Percentiles rank a stretch among this genome's conserved stretches.
These are phyloP conservation scores for Penicillium sp. DNA, from an alignment of 2,329 filamentous ascomycete genomes.

Conservation along the genomic window DNA sequence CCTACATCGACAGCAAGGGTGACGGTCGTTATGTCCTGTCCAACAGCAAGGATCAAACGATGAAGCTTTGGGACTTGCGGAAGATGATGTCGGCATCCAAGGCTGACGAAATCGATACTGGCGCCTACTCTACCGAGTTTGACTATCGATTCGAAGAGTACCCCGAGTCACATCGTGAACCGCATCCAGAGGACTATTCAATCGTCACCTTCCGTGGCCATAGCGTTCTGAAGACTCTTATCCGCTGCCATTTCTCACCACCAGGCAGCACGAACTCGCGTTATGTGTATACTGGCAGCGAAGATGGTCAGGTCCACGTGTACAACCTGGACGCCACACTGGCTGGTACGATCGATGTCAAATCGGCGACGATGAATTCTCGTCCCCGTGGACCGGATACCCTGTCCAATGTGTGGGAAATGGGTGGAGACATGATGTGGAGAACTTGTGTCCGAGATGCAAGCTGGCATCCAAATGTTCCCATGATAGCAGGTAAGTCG, in stretches of 20 bases:
- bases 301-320: slow-evolving; percentile 85
- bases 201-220: slow-evolving; percentile 93
- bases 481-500: slow-evolving; percentile 68
- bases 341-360: slow-evolving; percentile 76
- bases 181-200: slow-evolving; percentile 83
- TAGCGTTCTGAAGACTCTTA: slow-evolving; percentile 82
- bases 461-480: slow-evolving; percentile 85
- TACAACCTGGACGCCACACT: slow-evolving; percentile 92
- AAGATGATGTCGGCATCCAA: slow-evolving; percentile 77
- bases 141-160: slow-evolving; percentile 64
- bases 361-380: slow-evolving; percentile 65
- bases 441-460: slow-evolving; percentile 82
- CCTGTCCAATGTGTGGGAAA: slow-evolving; percentile 59
- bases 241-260: slow-evolving; percentile 93
- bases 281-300: slow-evolving; percentile 90
- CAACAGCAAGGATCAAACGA: slow-evolving; percentile 94
- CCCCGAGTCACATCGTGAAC: slow-evolving; percentile 56
- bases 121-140: slow-evolving; percentile 59
- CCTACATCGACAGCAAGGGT: slow-evolving; percentile 77
- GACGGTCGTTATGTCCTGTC: slow-evolving; percentile 87
- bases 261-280: slow-evolving; percentile 80
- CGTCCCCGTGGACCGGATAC: slow-evolving; percentile 58
- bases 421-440: slow-evolving; percentile 62
- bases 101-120: slow-evolving; percentile 55
- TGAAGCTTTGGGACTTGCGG: slow-evolving; percentile 94